Percentiles rank a stretch among this genome's conserved stretches.
These are phyloP conservation scores for Achaetomiella virescens DNA, from an alignment of 495 filamentous ascomycete species.

Conservation along the genomic window DNA sequence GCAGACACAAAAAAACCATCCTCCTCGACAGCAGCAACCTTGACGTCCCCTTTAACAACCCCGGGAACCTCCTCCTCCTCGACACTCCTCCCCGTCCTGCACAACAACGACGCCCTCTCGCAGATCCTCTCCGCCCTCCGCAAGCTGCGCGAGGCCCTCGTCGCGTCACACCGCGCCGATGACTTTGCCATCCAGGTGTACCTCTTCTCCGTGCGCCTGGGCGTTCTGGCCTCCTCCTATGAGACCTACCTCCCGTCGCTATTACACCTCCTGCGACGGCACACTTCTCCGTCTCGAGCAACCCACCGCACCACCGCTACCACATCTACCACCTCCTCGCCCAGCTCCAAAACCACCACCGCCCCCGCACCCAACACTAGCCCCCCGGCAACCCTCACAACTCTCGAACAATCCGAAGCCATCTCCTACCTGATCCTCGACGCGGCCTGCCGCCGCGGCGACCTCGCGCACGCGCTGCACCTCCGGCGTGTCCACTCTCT, in stretches of 20 bases:
- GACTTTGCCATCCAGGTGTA: conserved; percentile 64
- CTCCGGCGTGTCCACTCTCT: conserved; percentile 45
- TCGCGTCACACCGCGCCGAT: conserved; percentile 63
- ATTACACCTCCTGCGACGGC: conserved; percentile 58
- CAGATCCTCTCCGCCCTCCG: conserved; percentile 65
- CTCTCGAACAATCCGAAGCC: conserved; percentile 67
- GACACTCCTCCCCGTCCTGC: background rate
- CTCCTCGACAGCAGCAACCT: conserved; percentile 9
- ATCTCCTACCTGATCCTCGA: conserved; percentile 78
- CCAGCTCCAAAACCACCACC: background rate
- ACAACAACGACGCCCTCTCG: conserved; percentile 12
- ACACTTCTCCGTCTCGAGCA: conserved; percentile 37
- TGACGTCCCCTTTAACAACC: conserved; percentile 1
- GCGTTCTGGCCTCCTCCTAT: conserved; percentile 69
- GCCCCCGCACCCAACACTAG: conserved; percentile 49
- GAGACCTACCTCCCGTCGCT: conserved; percentile 90
- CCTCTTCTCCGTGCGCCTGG: conserved; percentile 74
- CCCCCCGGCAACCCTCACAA: conserved; percentile 52
- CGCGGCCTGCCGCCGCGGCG: conserved; percentile 74
- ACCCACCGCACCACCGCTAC: conserved; percentile 33
- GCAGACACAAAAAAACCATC: conserved; percentile 8
- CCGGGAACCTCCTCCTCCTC: background rate
- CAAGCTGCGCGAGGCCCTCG: conserved; percentile 84
- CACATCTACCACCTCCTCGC: background rate
- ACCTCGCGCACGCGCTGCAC: conserved; percentile 61